Base-by-base conservation (phyloP, 768 basidiomycete species). In the Leccinum fibrillosum region DNA sequence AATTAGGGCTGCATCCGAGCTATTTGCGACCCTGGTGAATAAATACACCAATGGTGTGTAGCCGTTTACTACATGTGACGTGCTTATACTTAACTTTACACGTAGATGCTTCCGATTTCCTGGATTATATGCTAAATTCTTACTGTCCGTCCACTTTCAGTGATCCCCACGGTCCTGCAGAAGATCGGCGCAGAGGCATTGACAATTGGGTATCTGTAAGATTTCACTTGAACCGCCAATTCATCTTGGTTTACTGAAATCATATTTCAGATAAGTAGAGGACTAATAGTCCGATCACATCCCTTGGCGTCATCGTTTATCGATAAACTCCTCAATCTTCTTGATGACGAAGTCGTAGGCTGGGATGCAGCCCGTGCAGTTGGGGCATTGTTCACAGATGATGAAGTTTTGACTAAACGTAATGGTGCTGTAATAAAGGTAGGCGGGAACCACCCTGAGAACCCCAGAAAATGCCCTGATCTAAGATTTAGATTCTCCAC, bases 371-470 rank as follows among this genome's bases (percentile, higher is more conserved):
- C 93, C 0, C 84, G 81, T 59, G 84, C 85, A 0, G 72, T 98
- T 39, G 92, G 92, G 0, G 75, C 82, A 48, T 75, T 95, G 37
- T 80, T 84, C 6, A 78, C 79, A 30, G 72, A 78, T 1, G 90
- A 92, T 63, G 69, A 74, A 9, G 72, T 89, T 25, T 71, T 97
- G 63, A 88, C 84, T 10, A 98, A 93, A 74, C 77, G 78, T 52
- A 89, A 96, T 66, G 82, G 86, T 70, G 85, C 91, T 2, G 80
- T 90, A 13, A 77, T 93, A 39, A 89, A 88, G 79, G 96, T 92
- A 57, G 56, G 78, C 63, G 53, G 37, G 2, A 48, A 19, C 9
- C 39, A 25, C 15, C 1, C 12, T 44, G 13, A 55, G 37, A 25
- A 44, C 56, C 6, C 4, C 15, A 15, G 34, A 11, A 49, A 15